These are phyloP conservation scores for Yamadazyma mexicana DNA, from an alignment of 1,139 yeast genomes.

Conservation along the genomic window DNA sequence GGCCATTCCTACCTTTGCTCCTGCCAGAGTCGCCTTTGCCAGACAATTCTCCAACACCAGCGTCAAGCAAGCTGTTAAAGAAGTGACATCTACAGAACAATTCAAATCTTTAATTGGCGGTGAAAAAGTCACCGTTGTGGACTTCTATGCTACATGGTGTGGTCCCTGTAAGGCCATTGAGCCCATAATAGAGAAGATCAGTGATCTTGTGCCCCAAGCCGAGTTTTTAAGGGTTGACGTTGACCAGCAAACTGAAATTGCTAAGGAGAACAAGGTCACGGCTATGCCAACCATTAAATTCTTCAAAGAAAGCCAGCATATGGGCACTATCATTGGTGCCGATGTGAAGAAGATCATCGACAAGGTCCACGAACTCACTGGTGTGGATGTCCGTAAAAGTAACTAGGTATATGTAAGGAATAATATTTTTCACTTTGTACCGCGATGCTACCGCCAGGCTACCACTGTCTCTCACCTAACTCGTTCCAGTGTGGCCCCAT, in stretches of 20 bases:
- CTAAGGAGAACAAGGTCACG: constrained; percentile 69
- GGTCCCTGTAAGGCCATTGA: constrained; percentile 48
- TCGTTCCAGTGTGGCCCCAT: no score
- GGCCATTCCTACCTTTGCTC: neutral
- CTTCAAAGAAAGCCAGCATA: constrained; percentile 72
- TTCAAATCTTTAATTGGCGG: constrained; percentile 19
- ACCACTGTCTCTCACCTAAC: neutral
- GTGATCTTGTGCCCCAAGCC: constrained; percentile 39
- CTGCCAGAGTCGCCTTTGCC: neutral
- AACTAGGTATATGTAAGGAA: neutral
- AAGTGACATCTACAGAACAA: constrained; percentile 19
- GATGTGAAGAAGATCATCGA: constrained; percentile 13
- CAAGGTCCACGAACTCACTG: constrained; percentile 12
- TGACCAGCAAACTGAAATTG: constrained; percentile 67
- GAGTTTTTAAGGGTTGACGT: constrained; percentile 32
- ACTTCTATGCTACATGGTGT: constrained; percentile 49
- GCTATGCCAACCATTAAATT: constrained; percentile 91
- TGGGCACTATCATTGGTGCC: constrained; percentile 81
- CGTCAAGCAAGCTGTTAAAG: constrained; percentile 19
- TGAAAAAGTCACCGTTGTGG: constrained; percentile 37
- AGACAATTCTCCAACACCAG: constrained; percentile 9
- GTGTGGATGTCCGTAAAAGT: constrained; percentile 10
- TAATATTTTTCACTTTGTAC: neutral
- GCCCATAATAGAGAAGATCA: constrained; percentile 36
- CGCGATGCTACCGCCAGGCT: neutral